Percentiles rank a stretch among this genome's conserved stretches.
Conservation (phyloP, 192 early-diverging fungal genomes). For the Coemansia sp. region DNA sequence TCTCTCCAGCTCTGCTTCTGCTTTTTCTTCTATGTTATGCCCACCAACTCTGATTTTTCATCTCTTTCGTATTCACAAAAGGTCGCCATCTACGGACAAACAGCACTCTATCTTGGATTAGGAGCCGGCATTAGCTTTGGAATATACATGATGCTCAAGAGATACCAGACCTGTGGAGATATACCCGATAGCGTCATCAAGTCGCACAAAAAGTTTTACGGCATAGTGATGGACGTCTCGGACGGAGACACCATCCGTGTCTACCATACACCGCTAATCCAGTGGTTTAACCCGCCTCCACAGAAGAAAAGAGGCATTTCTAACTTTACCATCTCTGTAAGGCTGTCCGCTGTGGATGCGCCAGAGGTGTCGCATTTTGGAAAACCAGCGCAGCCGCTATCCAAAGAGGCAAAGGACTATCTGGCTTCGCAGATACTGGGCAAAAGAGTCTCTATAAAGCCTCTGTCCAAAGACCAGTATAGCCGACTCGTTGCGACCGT, state of each 20-base stretch:
- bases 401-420: constrained; percentile 41
- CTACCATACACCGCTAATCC: constrained; percentile 39
- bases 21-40: not conserved
- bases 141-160: constrained; percentile 39
- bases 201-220: constrained; percentile 30
- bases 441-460: constrained; percentile 31
- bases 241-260: constrained; percentile 48
- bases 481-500: constrained; percentile 42
- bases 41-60: not conserved
- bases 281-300: constrained; percentile 30
- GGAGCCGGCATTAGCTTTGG: constrained; percentile 24
- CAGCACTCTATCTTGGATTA: constrained; percentile 33
- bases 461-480: constrained; percentile 52
- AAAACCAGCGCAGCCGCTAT: constrained; percentile 50
- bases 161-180: constrained; percentile 42
- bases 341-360: constrained; percentile 46
- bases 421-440: constrained; percentile 30
- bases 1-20: not conserved
- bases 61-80: constrained; percentile 14
- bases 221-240: constrained; percentile 42
- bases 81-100: constrained; percentile 23
- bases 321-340: constrained; percentile 40
- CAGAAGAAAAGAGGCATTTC: constrained; percentile 31
- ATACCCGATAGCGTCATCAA: constrained; percentile 37
- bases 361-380: constrained; percentile 55